These are phyloP conservation scores for Magnaporthiopsis rhizophila DNA, from an alignment of 2,329 filamentous ascomycete species.

Conservation along the genomic window DNA sequence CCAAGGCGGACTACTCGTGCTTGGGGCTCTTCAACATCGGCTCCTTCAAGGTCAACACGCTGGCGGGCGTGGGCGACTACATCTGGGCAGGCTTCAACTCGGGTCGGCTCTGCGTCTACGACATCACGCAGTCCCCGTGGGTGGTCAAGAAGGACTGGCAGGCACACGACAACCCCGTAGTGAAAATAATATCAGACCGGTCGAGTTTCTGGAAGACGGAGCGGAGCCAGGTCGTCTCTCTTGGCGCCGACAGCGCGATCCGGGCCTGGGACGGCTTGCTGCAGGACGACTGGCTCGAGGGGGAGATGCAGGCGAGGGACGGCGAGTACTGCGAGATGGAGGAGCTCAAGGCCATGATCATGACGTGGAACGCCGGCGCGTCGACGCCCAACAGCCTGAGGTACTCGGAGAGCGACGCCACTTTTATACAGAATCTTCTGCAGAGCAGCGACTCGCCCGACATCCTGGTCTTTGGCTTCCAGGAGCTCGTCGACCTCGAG, in stretches of 20 bases:
- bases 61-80: conserved; percentile 71
- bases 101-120: conserved; percentile 88
- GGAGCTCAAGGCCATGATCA: conserved; percentile 67
- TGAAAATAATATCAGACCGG: conserved; percentile 67
- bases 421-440: conserved; percentile 75
- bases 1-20: conserved; percentile 65
- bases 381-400: conserved; percentile 78
- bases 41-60: conserved; percentile 87
- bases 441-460: conserved; percentile 73
- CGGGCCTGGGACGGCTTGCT: conserved; percentile 88
- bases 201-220: conserved; percentile 82
- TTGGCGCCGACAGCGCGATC: conserved; percentile 80
- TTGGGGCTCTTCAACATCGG: conserved; percentile 78
- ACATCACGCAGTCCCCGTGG: conserved; percentile 78
- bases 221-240: conserved; percentile 72
- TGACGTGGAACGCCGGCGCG: conserved; percentile 98
- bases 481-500: conserved; percentile 95
- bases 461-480: conserved; percentile 91
- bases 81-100: conserved; percentile 95
- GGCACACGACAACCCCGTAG: conserved; percentile 76
- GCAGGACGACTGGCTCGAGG: conserved; percentile 90
- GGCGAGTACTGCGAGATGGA: conserved; percentile 78
- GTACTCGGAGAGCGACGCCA: conserved; percentile 59
- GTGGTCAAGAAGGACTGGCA: conserved; percentile 89
- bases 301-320: conserved; percentile 77